Evolutionary conservation across 1,284 basidiomycete genomes (phyloP).

Genomic region (Melampsora abietis-canadensis): DNA sequence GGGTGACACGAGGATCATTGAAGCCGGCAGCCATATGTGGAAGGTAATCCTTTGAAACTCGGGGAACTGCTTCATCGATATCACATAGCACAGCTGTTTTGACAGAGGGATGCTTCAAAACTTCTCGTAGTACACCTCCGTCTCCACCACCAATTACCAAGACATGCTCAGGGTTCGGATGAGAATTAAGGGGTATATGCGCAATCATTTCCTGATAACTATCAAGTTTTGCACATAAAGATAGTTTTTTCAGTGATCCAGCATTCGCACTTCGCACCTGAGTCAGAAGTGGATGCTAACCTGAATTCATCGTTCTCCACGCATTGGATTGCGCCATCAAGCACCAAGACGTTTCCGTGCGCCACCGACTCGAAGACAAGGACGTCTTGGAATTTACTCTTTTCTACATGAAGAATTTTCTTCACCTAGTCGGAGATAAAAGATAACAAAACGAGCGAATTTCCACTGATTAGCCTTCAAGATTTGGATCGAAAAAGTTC

Average conservation of each 20-base stretch:
- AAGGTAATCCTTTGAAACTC: conserved; percentile 87
- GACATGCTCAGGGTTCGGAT: conserved; percentile 93
- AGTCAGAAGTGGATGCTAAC: conserved; percentile 59
- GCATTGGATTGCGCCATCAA: conserved; percentile 94
- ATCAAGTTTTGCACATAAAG: conserved; percentile 8
- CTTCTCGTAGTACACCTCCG: conserved; percentile 93
- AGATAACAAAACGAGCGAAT: not conserved
- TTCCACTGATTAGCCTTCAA: not conserved
- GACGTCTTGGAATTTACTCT: conserved; percentile 86
- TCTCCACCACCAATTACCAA: conserved; percentile 90
- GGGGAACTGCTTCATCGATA: conserved; percentile 97
- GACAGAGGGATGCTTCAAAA: conserved; percentile 88
- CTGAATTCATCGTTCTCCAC: conserved; percentile 98
- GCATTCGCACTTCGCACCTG: conserved; percentile 11
- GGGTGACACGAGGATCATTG: conserved; percentile 75
- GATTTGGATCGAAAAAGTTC: not conserved
- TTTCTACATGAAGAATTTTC: conserved; percentile 90
- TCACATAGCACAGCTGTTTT: conserved; percentile 93
- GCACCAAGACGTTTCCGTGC: conserved; percentile 90
- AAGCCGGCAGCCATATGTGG: conserved; percentile 90
- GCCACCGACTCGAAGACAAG: conserved; percentile 92
- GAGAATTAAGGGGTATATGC: conserved; percentile 87
- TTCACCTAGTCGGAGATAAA: conserved; percentile 62
- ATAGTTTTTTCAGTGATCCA: conserved; percentile 7
- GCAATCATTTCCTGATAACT: conserved; percentile 99